Evolutionary conservation across 2,329 filamentous ascomycete genomes (phyloP).

Genomic region (Exophiala xenobiotica): DNA sequence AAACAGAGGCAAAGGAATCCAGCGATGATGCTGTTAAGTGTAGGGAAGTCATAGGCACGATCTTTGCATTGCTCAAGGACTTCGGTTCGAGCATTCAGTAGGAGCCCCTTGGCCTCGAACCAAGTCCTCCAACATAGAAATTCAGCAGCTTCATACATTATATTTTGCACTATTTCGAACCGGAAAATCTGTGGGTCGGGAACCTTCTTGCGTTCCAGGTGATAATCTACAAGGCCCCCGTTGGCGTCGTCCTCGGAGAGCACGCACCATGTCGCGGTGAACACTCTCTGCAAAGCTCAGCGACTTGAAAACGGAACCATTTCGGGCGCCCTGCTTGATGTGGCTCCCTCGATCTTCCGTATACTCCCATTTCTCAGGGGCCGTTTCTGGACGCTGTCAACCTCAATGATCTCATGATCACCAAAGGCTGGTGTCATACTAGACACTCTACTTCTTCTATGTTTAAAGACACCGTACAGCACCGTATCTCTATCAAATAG

Average conservation of each 20-base stretch:
- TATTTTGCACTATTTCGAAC: conserved; percentile 12
- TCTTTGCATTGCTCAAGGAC: conserved; percentile 16
- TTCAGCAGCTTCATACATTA: conserved; percentile 9
- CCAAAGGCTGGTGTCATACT: conserved; percentile 3
- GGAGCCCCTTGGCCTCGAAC: conserved; percentile 11
- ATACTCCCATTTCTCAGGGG: conserved; percentile 11
- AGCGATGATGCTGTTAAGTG: conserved; percentile 9
- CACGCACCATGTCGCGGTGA: conserved; percentile 7
- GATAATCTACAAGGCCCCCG: conserved; percentile 4
- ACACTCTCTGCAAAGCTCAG: conserved; percentile 11
- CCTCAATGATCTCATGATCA: conserved; percentile 7
- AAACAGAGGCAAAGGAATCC: conserved; percentile 13
- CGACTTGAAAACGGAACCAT: conserved; percentile 7
- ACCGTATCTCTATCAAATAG: no score
- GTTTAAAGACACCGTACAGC: no score
- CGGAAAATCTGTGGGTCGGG: conserved; percentile 2
- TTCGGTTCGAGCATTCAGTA: conserved; percentile 15
- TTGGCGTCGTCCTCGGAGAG: conserved; percentile 7
- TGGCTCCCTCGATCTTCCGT: conserved; percentile 11
- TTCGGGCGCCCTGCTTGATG: conserved; percentile 6
- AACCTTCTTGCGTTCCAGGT: conserved; percentile 10
- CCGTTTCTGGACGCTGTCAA: conserved; percentile 5
- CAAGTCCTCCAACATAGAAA: conserved; percentile 10
- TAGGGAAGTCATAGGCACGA: conserved; percentile 15
- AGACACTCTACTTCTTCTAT: conserved; percentile 3